Percentiles rank a stretch among this genome's conserved stretches.
Conservation (phyloP, 805 yeast species). For the Candida piceae region DNA sequence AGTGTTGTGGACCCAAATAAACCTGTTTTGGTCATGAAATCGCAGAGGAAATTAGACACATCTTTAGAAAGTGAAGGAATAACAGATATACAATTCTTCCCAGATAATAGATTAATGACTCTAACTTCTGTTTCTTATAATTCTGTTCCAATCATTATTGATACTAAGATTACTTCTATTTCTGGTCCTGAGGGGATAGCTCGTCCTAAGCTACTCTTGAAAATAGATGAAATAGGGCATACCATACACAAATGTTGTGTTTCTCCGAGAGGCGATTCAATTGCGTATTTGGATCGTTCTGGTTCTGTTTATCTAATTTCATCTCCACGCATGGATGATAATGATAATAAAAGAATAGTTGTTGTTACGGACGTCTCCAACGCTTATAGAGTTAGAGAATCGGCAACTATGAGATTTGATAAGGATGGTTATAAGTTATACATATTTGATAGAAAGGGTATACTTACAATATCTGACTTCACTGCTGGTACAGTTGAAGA, state of each 20-base stretch:
- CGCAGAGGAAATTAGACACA: slow-evolving; percentile 56
- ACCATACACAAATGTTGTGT: slow-evolving; percentile 67
- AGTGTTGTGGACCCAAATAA: slow-evolving; percentile 57
- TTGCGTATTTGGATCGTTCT: slow-evolving; percentile 73
- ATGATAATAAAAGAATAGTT: slow-evolving; percentile 54
- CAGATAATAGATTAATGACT: slow-evolving; percentile 52
- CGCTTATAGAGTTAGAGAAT: slow-evolving; percentile 65
- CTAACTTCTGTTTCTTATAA: slow-evolving; percentile 55
- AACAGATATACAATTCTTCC: slow-evolving; percentile 72
- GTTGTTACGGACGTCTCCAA: slow-evolving; percentile 74
- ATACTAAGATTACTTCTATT: slow-evolving; percentile 50
- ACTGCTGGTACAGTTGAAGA: slow-evolving; percentile 79
- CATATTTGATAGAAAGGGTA: slow-evolving; percentile 77
- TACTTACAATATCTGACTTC: slow-evolving; percentile 75
- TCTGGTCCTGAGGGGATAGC: slow-evolving; percentile 39
- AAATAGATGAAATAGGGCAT: slow-evolving; percentile 77
- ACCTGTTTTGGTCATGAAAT: slow-evolving; percentile 65
- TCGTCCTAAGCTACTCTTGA: slow-evolving; percentile 55
- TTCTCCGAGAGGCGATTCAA: slow-evolving; percentile 82
- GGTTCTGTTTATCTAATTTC: slow-evolving; percentile 71
- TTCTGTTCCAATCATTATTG: slow-evolving; percentile 63
- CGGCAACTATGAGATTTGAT: slow-evolving; percentile 76
- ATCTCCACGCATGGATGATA: slow-evolving; percentile 52
- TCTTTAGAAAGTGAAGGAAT: slow-evolving; percentile 84
- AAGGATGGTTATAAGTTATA: slow-evolving; percentile 77